phyloP scores from a whole-genome alignment of 2,329 filamentous ascomycete genomes.

The Lasiodiplodia theobromae region DNA sequence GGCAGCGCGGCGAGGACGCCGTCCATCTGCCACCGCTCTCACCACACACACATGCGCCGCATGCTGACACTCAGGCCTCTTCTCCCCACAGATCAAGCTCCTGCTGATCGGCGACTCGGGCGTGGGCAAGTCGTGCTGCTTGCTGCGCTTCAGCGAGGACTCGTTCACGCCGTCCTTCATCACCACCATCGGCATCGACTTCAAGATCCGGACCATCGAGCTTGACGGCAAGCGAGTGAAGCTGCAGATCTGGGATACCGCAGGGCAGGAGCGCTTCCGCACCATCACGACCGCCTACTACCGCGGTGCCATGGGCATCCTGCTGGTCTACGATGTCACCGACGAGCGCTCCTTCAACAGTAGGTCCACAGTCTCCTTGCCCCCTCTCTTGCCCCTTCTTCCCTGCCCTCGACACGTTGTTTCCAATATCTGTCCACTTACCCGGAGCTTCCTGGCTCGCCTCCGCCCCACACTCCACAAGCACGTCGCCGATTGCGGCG shows the following conservation, averaged over 20 bases:
- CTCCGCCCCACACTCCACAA: conserved; percentile 29
- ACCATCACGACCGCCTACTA: conserved; percentile 99
- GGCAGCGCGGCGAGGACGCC: conserved; percentile 21
- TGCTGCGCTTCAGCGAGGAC: conserved; percentile 96
- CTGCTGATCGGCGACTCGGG: conserved; percentile 96
- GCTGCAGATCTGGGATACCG: conserved; percentile 99
- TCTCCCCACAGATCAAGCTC: conserved; percentile 79
- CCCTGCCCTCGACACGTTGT: neutral
- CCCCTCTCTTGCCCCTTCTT: conserved; percentile 7
- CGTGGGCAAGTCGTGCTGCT: conserved; percentile 96
- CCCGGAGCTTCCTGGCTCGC: neutral
- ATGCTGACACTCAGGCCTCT: conserved; percentile 19
- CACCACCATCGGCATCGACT: conserved; percentile 99
- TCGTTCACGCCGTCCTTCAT: conserved; percentile 98
- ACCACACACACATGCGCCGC: neutral
- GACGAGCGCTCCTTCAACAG: conserved; percentile 96
- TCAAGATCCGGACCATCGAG: conserved; percentile 99
- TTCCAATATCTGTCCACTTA: conserved; percentile 14
- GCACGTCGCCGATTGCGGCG: conserved; percentile 28
- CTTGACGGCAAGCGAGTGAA: conserved; percentile 98
- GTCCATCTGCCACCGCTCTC: conserved; percentile 24
- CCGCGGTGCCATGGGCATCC: conserved; percentile 95
- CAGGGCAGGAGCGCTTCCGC: conserved; percentile 96
- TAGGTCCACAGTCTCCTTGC: conserved; percentile 55
- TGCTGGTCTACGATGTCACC: conserved; percentile 98